Conservation (phyloP, 495 filamentous ascomycete species). For the Daldinia bambusicola region DNA sequence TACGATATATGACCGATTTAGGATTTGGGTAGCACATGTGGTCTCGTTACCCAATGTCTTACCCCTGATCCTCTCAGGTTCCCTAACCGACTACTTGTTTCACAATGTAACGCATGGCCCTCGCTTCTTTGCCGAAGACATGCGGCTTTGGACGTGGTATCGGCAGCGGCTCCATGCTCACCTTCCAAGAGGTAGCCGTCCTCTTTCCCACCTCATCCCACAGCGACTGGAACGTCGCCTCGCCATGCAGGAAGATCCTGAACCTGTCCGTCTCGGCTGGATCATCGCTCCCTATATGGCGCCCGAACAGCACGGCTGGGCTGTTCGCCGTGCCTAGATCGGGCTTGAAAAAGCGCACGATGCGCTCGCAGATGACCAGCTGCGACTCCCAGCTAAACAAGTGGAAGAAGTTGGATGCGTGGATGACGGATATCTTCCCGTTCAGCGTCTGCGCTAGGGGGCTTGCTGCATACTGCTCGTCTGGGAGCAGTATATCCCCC, state of each 20-base stretch:
- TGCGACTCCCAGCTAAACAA: slow-evolving; percentile 1
- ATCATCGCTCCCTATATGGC: background rate
- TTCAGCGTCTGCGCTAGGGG: background rate
- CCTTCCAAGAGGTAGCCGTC: background rate
- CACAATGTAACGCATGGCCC: background rate
- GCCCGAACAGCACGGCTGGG: background rate
- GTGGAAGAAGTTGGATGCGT: background rate
- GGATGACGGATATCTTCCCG: background rate
- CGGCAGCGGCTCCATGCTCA: background rate
- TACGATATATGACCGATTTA: background rate
- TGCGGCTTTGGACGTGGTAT: background rate
- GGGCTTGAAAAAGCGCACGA: background rate
- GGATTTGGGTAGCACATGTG: too few species aligned
- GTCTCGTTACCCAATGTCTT: background rate
- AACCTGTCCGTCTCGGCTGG: background rate
- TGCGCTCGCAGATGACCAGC: slow-evolving; percentile 1
- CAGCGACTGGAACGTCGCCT: background rate
- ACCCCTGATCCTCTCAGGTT: background rate
- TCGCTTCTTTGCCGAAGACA: background rate
- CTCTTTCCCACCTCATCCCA: background rate
- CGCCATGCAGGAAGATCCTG: background rate
- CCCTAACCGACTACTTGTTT: background rate
- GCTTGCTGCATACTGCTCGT: background rate
- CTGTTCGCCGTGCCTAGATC: background rate
- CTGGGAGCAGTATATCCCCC: background rate